phyloP scores from a whole-genome alignment of 768 basidiomycete species.

The Albatrellus ellisii region DNA sequence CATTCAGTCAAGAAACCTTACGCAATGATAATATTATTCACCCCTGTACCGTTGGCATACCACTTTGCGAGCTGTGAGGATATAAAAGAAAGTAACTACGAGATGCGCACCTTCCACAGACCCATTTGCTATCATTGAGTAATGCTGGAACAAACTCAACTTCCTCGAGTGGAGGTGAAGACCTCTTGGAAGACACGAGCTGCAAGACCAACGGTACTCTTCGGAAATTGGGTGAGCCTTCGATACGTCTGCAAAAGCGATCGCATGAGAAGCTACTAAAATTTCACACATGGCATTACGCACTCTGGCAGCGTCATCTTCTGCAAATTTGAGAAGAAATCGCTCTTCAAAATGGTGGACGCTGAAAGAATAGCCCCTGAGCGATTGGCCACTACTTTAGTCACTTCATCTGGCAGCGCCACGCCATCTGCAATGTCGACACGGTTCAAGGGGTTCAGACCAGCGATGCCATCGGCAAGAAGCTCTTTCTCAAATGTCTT shows the following conservation, averaged over 20 bases:
- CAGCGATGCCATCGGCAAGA: conserved; percentile 58
- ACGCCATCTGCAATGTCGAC: conserved; percentile 52
- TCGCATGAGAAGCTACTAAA: neutral
- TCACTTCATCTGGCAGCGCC: conserved; percentile 85
- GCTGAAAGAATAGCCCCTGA: conserved; percentile 81
- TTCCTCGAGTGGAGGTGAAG: conserved; percentile 20
- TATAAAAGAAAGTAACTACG: neutral
- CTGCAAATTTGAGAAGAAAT: conserved; percentile 88
- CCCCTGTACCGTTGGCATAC: conserved; percentile 94
- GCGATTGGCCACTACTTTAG: conserved; percentile 72
- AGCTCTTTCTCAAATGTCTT: conserved; percentile 93
- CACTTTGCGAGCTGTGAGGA: conserved; percentile 32
- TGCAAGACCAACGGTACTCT: conserved; percentile 52
- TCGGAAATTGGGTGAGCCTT: conserved; percentile 91
- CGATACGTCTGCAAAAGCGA: conserved; percentile 50
- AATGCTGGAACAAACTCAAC: conserved; percentile 27
- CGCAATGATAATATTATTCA: conserved; percentile 19
- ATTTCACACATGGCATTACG: conserved; percentile 18
- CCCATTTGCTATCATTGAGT: conserved; percentile 39
- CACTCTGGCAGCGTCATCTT: conserved; percentile 95
- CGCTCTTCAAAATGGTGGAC: conserved; percentile 89
- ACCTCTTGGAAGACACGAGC: conserved; percentile 15
- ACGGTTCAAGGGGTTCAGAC: conserved; percentile 72
- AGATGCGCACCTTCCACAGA: conserved; percentile 55
- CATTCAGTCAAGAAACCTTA: neutral